phyloP scores from a whole-genome alignment of 2,329 filamentous ascomycete species.

The Alternaria sp. region DNA sequence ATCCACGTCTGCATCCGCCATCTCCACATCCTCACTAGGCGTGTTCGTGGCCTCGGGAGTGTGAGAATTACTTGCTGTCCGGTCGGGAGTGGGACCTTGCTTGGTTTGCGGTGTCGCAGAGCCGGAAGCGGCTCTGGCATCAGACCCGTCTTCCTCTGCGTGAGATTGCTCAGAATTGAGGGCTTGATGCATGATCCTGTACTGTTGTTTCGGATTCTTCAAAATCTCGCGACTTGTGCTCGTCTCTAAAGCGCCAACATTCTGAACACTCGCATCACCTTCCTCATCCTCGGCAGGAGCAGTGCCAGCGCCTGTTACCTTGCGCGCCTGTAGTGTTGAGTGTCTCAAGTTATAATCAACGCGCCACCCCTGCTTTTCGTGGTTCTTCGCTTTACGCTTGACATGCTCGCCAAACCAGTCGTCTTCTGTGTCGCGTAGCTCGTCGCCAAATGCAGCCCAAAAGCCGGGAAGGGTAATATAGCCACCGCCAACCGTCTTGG shows the following conservation, averaged over 20 bases:
- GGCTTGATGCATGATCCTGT: slow-evolving; percentile 29
- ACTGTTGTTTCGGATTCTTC: slow-evolving; percentile 32
- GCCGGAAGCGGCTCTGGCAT: neutral
- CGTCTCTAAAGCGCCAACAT: slow-evolving; percentile 1
- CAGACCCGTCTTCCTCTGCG: neutral
- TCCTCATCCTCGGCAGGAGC: neutral
- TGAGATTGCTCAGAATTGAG: slow-evolving; percentile 8
- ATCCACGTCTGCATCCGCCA: slow-evolving; percentile 21
- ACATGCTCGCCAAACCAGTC: slow-evolving; percentile 47
- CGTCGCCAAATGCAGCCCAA: slow-evolving; percentile 49
- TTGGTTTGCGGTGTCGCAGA: neutral
- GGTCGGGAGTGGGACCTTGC: neutral
- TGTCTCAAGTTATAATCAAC: slow-evolving; percentile 34
- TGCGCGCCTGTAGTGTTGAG: slow-evolving; percentile 21
- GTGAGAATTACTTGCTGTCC: slow-evolving; percentile 4
- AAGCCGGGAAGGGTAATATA: slow-evolving; percentile 35
- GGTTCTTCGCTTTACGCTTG: slow-evolving; percentile 34
- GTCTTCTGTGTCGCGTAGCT: slow-evolving; percentile 35
- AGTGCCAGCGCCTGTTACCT: neutral
- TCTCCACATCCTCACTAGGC: slow-evolving; percentile 18
- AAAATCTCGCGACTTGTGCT: slow-evolving; percentile 25
- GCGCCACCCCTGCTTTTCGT: slow-evolving; percentile 36
- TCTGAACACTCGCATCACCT: slow-evolving; percentile 2
- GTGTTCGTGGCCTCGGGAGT: neutral
- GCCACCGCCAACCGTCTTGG: slow-evolving; percentile 29